Percentiles rank a stretch among this genome's conserved stretches.
These are phyloP conservation scores for Notholithocarpus densiflorus DNA, from an alignment of 306 rosid genomes.

Conservation along the genomic window DNA sequence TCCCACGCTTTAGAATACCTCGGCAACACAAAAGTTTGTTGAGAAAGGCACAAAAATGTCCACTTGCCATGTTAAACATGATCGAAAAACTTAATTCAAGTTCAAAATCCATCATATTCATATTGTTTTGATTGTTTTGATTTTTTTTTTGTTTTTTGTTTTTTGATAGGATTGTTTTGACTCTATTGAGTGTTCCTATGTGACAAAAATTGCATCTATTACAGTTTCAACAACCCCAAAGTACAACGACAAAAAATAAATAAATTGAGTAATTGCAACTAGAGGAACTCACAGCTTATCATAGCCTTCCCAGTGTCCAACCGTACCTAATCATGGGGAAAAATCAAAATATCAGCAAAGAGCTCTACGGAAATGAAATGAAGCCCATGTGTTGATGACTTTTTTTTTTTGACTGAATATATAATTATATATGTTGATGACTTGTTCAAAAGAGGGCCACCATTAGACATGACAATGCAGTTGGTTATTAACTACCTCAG, in stretches of 20 bases:
- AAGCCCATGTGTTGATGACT: slow-evolving; percentile 27
- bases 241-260: neutral
- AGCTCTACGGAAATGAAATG: slow-evolving; percentile 19
- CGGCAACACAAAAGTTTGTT: no score
- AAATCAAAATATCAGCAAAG: slow-evolving; percentile 16
- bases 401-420: neutral
- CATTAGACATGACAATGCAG: neutral
- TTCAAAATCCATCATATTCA: no score
- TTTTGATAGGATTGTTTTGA: neutral
- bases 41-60: no score
- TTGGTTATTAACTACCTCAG: slow-evolving; percentile 12
- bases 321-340: slow-evolving; percentile 29
- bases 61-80: no score
- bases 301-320: neutral
- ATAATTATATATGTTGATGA: slow-evolving; percentile 19
- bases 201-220: neutral
- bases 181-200: neutral
- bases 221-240: neutral
- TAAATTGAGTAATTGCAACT: neutral
- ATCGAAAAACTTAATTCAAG: no score
- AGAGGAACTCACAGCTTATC: neutral
- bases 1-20: no score
- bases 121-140: no score
- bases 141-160: no score
- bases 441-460: slow-evolving; percentile 27